Evolutionary conservation across 805 yeast species (phyloP).

Genomic region (Blastobotrys mokoenaii): DNA sequence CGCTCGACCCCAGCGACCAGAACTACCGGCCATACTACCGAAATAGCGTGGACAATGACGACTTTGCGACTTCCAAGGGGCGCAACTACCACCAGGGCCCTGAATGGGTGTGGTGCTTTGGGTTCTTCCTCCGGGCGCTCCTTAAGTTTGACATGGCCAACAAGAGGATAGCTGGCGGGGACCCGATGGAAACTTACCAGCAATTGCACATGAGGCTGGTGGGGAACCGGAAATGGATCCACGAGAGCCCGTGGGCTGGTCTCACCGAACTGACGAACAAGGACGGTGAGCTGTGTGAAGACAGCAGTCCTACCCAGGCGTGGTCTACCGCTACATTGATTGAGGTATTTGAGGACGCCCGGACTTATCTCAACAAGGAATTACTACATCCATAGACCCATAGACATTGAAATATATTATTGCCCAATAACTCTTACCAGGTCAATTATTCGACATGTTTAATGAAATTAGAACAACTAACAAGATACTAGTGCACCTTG

Average conservation of each 20-base stretch:
- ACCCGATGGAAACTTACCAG: slow-evolving; percentile 47
- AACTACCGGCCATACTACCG: slow-evolving; percentile 86
- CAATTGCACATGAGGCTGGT: slow-evolving; percentile 52
- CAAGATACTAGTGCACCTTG: too few species aligned
- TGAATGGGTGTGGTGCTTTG: slow-evolving; percentile 93
- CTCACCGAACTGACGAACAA: slow-evolving; percentile 86
- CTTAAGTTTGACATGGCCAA: slow-evolving; percentile 42
- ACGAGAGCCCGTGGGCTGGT: slow-evolving; percentile 85
- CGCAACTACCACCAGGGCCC: slow-evolving; percentile 98
- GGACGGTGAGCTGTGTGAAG: slow-evolving; percentile 71
- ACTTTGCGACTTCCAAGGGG: slow-evolving; percentile 91
- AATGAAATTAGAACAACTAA: too few species aligned
- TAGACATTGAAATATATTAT: too few species aligned
- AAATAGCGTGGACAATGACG: slow-evolving; percentile 71
- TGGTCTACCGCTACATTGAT: slow-evolving; percentile 88
- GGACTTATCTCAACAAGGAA: neutral
- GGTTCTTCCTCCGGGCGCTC: slow-evolving; percentile 79
- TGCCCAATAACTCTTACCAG: too few species aligned
- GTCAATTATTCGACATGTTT: too few species aligned
- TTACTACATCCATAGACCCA: too few species aligned
- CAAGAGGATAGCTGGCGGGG: slow-evolving; percentile 25
- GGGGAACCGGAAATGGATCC: slow-evolving; percentile 62
- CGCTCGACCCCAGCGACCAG: slow-evolving; percentile 86
- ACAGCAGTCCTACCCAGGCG: slow-evolving; percentile 93
- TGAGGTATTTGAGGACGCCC: slow-evolving; percentile 61